Evolutionary conservation across 2,329 filamentous ascomycete genomes (phyloP).

Genomic region (Cladosporium sp.): DNA sequence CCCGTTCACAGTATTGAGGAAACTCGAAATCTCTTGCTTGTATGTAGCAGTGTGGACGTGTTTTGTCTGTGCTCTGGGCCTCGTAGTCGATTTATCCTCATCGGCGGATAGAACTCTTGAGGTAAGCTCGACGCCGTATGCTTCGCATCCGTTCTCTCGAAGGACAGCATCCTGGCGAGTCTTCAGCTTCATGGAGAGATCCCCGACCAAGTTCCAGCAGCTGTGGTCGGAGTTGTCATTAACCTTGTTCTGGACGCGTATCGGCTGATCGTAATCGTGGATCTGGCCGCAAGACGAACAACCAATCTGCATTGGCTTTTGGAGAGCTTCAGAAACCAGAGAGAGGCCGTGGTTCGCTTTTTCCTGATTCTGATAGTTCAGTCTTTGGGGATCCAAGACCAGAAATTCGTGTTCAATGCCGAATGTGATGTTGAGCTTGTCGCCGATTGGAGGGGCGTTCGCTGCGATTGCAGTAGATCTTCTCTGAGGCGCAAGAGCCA

Average conservation of each 20-base stretch:
- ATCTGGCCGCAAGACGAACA: neutral
- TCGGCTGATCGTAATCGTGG: neutral
- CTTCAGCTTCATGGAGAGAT: neutral
- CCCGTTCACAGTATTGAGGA: neutral
- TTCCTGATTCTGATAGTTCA: neutral
- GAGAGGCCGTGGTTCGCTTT: neutral
- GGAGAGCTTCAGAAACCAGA: neutral
- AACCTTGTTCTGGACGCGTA: neutral
- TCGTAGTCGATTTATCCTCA: neutral
- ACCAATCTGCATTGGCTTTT: neutral
- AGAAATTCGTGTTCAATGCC: conserved; percentile 2
- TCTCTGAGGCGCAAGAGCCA: neutral
- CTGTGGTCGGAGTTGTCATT: neutral
- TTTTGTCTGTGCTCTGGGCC: neutral
- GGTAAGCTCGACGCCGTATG: neutral
- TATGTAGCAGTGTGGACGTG: neutral
- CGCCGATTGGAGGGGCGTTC: too few species aligned
- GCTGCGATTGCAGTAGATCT: neutral
- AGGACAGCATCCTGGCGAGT: neutral
- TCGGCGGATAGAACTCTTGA: neutral
- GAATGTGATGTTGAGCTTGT: conserved; percentile 1
- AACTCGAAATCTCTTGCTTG: neutral
- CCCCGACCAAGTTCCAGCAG: neutral
- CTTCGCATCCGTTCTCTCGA: neutral
- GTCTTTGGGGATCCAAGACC: neutral